Base-by-base conservation (phyloP, 2,329 filamentous ascomycete genomes). In the Aspergillus udagawae region DNA sequence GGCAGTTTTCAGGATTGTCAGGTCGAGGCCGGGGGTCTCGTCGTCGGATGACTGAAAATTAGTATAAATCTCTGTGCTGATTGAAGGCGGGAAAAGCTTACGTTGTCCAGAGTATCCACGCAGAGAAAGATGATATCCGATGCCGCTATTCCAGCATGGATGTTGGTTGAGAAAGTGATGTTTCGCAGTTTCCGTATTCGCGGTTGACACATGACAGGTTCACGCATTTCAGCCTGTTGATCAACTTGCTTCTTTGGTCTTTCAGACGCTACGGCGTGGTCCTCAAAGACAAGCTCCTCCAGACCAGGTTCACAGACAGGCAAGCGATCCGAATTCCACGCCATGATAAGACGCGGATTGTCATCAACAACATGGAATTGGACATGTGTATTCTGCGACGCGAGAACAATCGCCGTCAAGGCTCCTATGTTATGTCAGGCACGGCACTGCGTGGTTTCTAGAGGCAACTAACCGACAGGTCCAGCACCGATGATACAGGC, bases 261-360 rank as follows among this genome's bases (percentile, higher is more conserved):
- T 28, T 21, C 38, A 14, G 21, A n/a, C 20, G 50, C 38, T 14
- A 38, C 14, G 21, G 21, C 21, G 14, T 49, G 20, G 5, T 42
- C 12, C 8, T 63, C 63, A n/a, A 64, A 66, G 1, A 65, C n/a
- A 9, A 65, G 41, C 10, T 64, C 61, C 5, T 66, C 62, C 9
- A 70, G 42, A 10, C 66, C 67, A 0, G 68, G 67, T 47, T 70
- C 68, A n/a, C 60, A 56, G n/a, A 69, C 56, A 0, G 67, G 68
- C 28, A 63, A 54, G 23, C 57, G 59, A 52, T 66, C 59, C 0
- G 68, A 70, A 45, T 69, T 69, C 68, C 68, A 70, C 14, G 62
- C 57, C 4, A 57, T 51, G 35, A 70, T 68, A 10, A 63, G 58
- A 8, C 58, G 54, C 21, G 60, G 55, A 49, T 70, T 63, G 4